Evolutionary conservation across 176 grass and related monocot species (phyloP).

Genomic region (Cenchrus fungigraminus): DNA sequence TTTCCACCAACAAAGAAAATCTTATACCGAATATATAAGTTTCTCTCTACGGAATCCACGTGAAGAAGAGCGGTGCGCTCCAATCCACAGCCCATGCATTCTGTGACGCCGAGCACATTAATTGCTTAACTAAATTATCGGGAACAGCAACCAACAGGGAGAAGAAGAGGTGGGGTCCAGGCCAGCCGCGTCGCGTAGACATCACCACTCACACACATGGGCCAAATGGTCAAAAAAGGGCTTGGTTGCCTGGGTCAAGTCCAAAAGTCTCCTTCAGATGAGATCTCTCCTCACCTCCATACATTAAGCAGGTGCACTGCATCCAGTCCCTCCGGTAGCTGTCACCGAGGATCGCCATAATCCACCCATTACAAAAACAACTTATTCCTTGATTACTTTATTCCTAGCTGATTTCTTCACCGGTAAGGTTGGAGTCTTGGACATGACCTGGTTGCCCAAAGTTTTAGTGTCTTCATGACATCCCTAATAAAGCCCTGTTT

Average conservation of each 20-base stretch:
- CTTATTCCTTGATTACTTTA: not conserved
- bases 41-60: not conserved
- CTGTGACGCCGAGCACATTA: not conserved
- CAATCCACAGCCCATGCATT: not conserved
- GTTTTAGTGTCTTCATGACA: not conserved
- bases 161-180: not conserved
- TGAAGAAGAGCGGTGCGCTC: not conserved
- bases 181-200: not conserved
- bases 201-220: not conserved
- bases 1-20: too few species aligned
- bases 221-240: not conserved
- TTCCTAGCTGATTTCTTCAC: not conserved
- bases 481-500: too few species aligned
- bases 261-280: slow-evolving; percentile 10
- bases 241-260: not conserved
- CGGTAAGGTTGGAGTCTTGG: not conserved
- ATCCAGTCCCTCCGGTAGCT: slow-evolving; percentile 27
- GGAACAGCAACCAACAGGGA: not conserved
- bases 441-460: not conserved
- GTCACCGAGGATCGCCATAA: slow-evolving; percentile 24
- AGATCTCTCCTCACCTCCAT: not conserved
- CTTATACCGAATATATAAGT: too few species aligned
- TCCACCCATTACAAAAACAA: slow-evolving; percentile 11
- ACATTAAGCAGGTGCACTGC: slow-evolving; percentile 32
- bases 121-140: not conserved